Evolutionary conservation across 2,329 filamentous ascomycete species (phyloP).

Genomic region (Fusarium miscanthi): DNA sequence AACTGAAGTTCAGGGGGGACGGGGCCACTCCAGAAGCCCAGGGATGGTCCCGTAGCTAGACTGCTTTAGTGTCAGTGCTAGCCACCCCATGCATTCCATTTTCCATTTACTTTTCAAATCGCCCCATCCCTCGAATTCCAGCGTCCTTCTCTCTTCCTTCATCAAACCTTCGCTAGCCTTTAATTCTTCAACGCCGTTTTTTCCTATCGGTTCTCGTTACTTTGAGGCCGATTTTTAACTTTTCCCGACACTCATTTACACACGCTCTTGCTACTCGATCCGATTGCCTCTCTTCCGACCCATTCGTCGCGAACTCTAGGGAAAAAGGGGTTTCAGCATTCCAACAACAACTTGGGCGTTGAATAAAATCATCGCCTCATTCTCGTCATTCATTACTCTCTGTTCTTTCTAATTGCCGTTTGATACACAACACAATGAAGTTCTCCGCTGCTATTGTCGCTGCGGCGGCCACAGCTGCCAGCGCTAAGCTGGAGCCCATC

Average conservation of each 20-base stretch:
- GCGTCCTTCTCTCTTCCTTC: constrained; percentile 30
- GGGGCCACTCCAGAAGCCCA: constrained; percentile 9
- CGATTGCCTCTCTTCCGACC: constrained; percentile 19
- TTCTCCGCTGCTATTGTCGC: constrained; percentile 54
- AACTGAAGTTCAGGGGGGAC: constrained; percentile 22
- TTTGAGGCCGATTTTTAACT: constrained; percentile 41
- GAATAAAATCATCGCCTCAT: constrained; percentile 23
- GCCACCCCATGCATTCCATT: constrained; percentile 27
- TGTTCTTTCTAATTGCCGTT: constrained; percentile 31
- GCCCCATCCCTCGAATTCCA: constrained; percentile 32
- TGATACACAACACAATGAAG: constrained; percentile 48
- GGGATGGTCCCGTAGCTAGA: constrained; percentile 19
- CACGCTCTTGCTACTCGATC: constrained; percentile 22
- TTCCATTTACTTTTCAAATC: constrained; percentile 39
- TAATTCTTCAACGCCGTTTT: constrained; percentile 40
- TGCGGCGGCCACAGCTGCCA: constrained; percentile 54
- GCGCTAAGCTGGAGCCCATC: constrained; percentile 65
- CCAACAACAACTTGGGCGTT: constrained; percentile 19
- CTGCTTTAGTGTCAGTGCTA: not conserved
- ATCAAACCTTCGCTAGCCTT: constrained; percentile 42
- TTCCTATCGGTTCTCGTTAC: constrained; percentile 39
- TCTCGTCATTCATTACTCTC: constrained; percentile 34
- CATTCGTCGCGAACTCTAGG: constrained; percentile 18
- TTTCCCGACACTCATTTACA: constrained; percentile 49
- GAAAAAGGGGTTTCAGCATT: constrained; percentile 37